Conservation (phyloP, 441 rosid species). For the Bocquillonia castaneifolia region DNA sequence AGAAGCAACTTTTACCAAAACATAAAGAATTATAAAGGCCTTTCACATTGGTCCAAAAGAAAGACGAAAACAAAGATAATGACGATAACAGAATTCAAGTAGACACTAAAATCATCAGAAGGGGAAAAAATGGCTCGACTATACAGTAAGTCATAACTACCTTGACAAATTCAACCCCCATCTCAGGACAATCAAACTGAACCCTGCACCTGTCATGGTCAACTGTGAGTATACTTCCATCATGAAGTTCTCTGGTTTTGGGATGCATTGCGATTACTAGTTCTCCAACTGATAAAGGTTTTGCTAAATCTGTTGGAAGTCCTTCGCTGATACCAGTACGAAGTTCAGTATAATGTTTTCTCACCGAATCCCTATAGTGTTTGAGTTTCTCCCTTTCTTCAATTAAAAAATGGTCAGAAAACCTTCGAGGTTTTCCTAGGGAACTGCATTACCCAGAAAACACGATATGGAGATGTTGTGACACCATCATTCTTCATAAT, state of each 20-base stretch:
- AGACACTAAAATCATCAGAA: not conserved
- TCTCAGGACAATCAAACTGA: slow-evolving; percentile 75
- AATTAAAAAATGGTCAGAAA: slow-evolving; percentile 70
- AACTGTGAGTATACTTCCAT: slow-evolving; percentile 86
- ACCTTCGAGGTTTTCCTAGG: slow-evolving; percentile 96
- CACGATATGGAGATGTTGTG: not conserved
- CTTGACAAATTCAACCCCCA: slow-evolving; percentile 86
- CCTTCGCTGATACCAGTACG: slow-evolving; percentile 73
- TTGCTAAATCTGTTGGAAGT: slow-evolving; percentile 91
- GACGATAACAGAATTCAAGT: not conserved
- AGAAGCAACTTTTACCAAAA: slow-evolving; percentile 1
- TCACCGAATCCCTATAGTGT: slow-evolving; percentile 83
- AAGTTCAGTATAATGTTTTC: slow-evolving; percentile 81
- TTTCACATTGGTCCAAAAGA: not conserved
- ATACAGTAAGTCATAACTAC: slow-evolving; percentile 35
- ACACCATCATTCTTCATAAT: slow-evolving; percentile 16
- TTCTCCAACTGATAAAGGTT: slow-evolving; percentile 91
- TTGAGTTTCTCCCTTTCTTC: slow-evolving; percentile 85
- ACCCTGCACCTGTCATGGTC: slow-evolving; percentile 83
- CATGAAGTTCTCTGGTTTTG: slow-evolving; percentile 75
- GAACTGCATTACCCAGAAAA: slow-evolving; percentile 56
- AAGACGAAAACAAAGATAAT: not conserved
- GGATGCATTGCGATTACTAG: slow-evolving; percentile 88
- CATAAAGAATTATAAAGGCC: not conserved
- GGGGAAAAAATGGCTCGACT: slow-evolving; percentile 10